These are phyloP conservation scores for Phytophthora capsici DNA, from an alignment of 352 stramenopile species.

Conservation along the genomic window DNA sequence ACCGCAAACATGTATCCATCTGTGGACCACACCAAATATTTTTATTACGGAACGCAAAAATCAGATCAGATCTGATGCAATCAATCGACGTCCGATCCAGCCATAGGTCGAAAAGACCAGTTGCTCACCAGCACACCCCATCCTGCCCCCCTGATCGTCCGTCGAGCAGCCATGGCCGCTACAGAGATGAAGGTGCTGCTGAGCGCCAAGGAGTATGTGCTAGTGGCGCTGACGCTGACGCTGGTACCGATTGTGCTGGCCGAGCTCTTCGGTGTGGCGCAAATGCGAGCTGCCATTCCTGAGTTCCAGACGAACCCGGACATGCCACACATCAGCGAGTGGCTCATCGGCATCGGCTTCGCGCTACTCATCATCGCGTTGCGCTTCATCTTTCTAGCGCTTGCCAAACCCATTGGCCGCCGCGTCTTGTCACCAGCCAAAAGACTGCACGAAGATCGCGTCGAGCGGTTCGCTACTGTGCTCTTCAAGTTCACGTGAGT, in stretches of 20 bases:
- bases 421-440: slow-evolving; percentile 36
- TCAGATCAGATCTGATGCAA: slow-evolving; percentile 1
- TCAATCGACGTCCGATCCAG: slow-evolving; percentile 10
- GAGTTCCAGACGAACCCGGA: slow-evolving; percentile 40
- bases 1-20: slow-evolving; percentile 10
- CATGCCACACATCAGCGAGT: slow-evolving; percentile 42
- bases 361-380: slow-evolving; percentile 38
- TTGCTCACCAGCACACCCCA: slow-evolving; percentile 24
- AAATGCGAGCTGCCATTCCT: slow-evolving; percentile 40
- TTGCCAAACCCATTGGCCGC: slow-evolving; percentile 34
- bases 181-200: slow-evolving; percentile 45
- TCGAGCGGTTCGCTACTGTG: slow-evolving; percentile 45
- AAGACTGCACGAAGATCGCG: slow-evolving; percentile 33
- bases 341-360: slow-evolving; percentile 32
- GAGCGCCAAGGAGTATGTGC: slow-evolving; percentile 43
- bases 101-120: slow-evolving; percentile 3
- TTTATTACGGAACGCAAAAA: neutral
- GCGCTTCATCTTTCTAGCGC: slow-evolving; percentile 32
- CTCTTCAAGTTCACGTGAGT: slow-evolving; percentile 48
- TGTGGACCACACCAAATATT: slow-evolving; percentile 5
- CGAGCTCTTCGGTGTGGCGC: slow-evolving; percentile 41
- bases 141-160: slow-evolving; percentile 14
- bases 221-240: slow-evolving; percentile 34
- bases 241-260: slow-evolving; percentile 40
- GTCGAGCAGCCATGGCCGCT: slow-evolving; percentile 34